Evolutionary conservation across 257 asterid genomes (phyloP).

Genomic region (Verbena officinalis): DNA sequence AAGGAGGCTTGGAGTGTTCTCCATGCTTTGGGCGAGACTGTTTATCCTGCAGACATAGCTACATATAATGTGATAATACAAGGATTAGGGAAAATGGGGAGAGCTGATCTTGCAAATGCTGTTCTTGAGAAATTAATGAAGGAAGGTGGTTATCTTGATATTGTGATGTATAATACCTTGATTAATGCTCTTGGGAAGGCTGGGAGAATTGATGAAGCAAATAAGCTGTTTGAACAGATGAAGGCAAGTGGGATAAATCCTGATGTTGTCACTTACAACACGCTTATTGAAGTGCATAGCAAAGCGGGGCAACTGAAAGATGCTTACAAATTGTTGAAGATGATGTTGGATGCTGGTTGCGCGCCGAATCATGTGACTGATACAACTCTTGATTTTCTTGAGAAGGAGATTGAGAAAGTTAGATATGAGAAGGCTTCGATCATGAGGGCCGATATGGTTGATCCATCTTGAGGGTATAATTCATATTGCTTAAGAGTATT

Average conservation of each 20-base stretch:
- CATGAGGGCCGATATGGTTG: conserved; percentile 35
- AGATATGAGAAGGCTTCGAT: conserved; percentile 74
- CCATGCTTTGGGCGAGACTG: conserved; percentile 66
- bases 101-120: conserved; percentile 84
- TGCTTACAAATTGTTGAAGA: conserved; percentile 73
- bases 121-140: conserved; percentile 70
- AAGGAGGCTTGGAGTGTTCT: conserved; percentile 86
- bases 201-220: conserved; percentile 70
- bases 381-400: conserved; percentile 76
- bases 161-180: conserved; percentile 91
- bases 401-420: conserved; percentile 66
- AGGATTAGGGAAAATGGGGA: conserved; percentile 89
- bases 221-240: conserved; percentile 74
- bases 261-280: conserved; percentile 87
- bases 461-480: conserved; percentile 31
- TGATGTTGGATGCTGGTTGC: conserved; percentile 95
- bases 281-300: conserved; percentile 81
- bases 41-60: conserved; percentile 75
- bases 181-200: conserved; percentile 90
- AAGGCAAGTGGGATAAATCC: conserved; percentile 78
- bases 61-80: conserved; percentile 81
- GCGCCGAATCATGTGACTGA: conserved; percentile 93
- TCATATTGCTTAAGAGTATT: background rate
- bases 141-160: conserved; percentile 92
- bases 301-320: conserved; percentile 78